Base-by-base conservation (phyloP, 2,329 filamentous ascomycete species). In the Neoarthrinium moseri region DNA sequence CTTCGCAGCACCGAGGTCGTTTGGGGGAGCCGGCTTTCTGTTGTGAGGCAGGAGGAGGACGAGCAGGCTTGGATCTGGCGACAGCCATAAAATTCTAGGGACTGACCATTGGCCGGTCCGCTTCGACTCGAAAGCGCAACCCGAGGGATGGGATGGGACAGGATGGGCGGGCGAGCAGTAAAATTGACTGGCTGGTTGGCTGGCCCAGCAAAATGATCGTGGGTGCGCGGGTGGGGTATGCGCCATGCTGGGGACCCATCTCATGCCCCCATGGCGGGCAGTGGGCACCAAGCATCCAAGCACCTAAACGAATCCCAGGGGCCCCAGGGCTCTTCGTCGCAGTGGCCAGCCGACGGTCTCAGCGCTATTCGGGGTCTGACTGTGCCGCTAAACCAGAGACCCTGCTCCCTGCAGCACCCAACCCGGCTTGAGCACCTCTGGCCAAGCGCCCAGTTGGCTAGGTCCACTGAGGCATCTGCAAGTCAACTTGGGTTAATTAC, bases 121-220 rank as follows among this genome's bases (percentile, higher is more conserved):
- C 15, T 40, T 18, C 17, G 23, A 29, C 11, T 40, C 22, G 15
- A 24, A 29, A 40, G 37, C 37, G 37, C 24, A 40, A 40, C 23
- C 37, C 15, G 37, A 24, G 22, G 37, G 22, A 26, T n/a, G 37
- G 15, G 37, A 24, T 23, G 13, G 12, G 15, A 22, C 22, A n/a
- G 8, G 26, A 21, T 34, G 35, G 4, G 12, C 6, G 33, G 27
- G 26, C 29, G 22, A 27, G 12, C 5, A 39, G 32, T 15, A 21
- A 37, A 39, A 43, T 30, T 32, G 17, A 45, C 13, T 29, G 17
- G 27, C 35, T 37, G 42, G n/a, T 12, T 26, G 37, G 37, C 37
- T 24, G 24, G n/a, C n/a, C 22, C 20, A 40, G 30, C 18, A 40
- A 40, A n/a, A n/a, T 18, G 27, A 24, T 15, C 22, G 37, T 26